These are phyloP conservation scores for Plenodomus biglobosus DNA, from an alignment of 2,329 filamentous ascomycete species.

Conservation along the genomic window DNA sequence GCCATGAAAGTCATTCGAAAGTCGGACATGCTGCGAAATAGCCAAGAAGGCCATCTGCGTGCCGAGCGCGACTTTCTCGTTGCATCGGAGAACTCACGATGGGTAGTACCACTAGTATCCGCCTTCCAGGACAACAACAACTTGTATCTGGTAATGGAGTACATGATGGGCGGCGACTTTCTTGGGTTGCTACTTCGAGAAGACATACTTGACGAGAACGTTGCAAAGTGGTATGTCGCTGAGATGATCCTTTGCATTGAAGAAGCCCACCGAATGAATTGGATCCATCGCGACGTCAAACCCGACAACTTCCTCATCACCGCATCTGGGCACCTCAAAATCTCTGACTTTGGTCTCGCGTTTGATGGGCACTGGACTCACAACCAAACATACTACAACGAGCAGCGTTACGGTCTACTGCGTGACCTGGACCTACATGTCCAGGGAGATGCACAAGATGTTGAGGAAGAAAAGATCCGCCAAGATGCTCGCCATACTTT, in stretches of 20 bases:
- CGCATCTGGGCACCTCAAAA: slow-evolving; percentile 85
- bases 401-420: slow-evolving; percentile 76
- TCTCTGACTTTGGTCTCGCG: slow-evolving; percentile 92
- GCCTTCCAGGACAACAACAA: slow-evolving; percentile 86
- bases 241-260: slow-evolving; percentile 97
- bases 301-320: slow-evolving; percentile 96
- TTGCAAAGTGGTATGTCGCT: slow-evolving; percentile 83
- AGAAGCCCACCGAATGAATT: slow-evolving; percentile 81
- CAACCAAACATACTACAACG: slow-evolving; percentile 82
- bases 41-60: slow-evolving; percentile 87
- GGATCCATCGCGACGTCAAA: slow-evolving; percentile 95
- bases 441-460: slow-evolving; percentile 72
- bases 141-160: slow-evolving; percentile 95
- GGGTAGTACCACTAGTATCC: slow-evolving; percentile 84
- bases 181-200: slow-evolving; percentile 82
- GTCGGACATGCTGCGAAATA: slow-evolving; percentile 85
- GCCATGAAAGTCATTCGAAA: slow-evolving; percentile 98
- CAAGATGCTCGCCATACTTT: slow-evolving; percentile 57
- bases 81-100: slow-evolving; percentile 80
- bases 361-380: slow-evolving; percentile 97
- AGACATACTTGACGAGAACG: slow-evolving; percentile 75
- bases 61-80: slow-evolving; percentile 93
- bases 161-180: slow-evolving; percentile 96
- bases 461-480: slow-evolving; percentile 50
- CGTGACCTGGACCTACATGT: slow-evolving; percentile 74